phyloP scores from a whole-genome alignment of 805 yeast genomes.

The Saccharomyces paradoxus region DNA sequence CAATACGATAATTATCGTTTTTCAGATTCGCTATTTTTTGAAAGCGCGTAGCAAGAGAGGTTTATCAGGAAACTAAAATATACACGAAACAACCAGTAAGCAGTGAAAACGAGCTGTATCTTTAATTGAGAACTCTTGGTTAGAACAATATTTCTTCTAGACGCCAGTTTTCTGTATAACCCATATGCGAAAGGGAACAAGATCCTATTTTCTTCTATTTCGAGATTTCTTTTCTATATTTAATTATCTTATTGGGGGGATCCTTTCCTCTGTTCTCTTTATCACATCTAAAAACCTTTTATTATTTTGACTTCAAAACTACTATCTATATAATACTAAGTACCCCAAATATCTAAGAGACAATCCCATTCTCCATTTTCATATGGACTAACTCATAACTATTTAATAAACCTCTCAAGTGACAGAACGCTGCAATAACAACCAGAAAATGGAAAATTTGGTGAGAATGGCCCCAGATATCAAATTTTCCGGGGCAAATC shows the following conservation, averaged over 20 bases:
- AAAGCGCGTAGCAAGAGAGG: background rate
- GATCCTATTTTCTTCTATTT: background rate
- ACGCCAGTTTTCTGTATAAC: too few species aligned
- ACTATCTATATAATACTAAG: background rate
- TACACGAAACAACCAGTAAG: background rate
- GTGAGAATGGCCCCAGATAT: constrained; percentile 72
- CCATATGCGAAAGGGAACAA: background rate
- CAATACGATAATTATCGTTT: background rate
- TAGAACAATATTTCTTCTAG: too few species aligned
- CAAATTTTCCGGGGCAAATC: constrained; percentile 52
- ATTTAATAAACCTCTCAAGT: constrained; percentile 52
- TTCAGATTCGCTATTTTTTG: background rate
- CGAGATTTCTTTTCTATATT: background rate
- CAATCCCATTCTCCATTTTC: background rate
- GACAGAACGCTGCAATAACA: constrained; percentile 68
- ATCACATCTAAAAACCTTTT: background rate
- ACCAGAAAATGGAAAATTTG: constrained; percentile 77
- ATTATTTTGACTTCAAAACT: background rate
- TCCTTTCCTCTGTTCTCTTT: background rate
- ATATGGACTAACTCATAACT: constrained; percentile 47
- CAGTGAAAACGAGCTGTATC: background rate
- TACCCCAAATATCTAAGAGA: background rate
- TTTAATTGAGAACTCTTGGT: too few species aligned
- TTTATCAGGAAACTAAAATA: background rate
- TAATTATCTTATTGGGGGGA: background rate